Conservation (phyloP, 768 basidiomycete species). For the Hebeloma cylindrosporum region DNA sequence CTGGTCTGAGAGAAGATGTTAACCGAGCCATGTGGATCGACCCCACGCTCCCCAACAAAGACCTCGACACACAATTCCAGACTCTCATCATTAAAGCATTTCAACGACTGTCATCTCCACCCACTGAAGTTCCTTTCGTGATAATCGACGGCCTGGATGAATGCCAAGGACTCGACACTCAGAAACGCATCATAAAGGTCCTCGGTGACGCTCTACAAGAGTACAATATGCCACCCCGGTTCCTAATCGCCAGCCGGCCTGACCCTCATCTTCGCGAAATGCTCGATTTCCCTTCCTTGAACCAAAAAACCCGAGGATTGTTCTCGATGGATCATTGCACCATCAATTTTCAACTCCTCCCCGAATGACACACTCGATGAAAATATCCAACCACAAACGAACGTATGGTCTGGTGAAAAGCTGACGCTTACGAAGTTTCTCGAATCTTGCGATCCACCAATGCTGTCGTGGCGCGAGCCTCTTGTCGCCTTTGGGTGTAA, state of each 20-base stretch:
- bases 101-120: not conserved
- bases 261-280: slow-evolving; percentile 12
- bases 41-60: slow-evolving; percentile 13
- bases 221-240: slow-evolving; percentile 8
- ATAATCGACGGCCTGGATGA: slow-evolving; percentile 30
- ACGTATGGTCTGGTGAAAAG: too few species aligned
- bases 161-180: slow-evolving; percentile 13
- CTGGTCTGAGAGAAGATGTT: slow-evolving; percentile 2
- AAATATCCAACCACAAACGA: slow-evolving; percentile 7
- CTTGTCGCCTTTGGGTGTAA: too few species aligned
- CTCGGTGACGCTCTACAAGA: slow-evolving; percentile 2
- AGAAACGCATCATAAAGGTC: slow-evolving; percentile 13
- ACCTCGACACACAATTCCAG: slow-evolving; percentile 9
- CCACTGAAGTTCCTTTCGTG: slow-evolving; percentile 1
- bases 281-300: slow-evolving; percentile 4
- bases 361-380: slow-evolving; percentile 9
- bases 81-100: slow-evolving; percentile 15
- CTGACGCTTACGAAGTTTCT: too few species aligned
- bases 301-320: not conserved
- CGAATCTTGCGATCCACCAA: too few species aligned
- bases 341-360: slow-evolving; percentile 13
- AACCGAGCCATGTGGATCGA: slow-evolving; percentile 9
- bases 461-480: too few species aligned
- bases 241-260: slow-evolving; percentile 15
- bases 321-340: slow-evolving; percentile 6